A percentile compares a stretch with the other conserved stretches of the same genome.
These are phyloP conservation scores for Penicillium dipodomyicola DNA, from an alignment of 495 filamentous ascomycete genomes.

Conservation along the genomic window DNA sequence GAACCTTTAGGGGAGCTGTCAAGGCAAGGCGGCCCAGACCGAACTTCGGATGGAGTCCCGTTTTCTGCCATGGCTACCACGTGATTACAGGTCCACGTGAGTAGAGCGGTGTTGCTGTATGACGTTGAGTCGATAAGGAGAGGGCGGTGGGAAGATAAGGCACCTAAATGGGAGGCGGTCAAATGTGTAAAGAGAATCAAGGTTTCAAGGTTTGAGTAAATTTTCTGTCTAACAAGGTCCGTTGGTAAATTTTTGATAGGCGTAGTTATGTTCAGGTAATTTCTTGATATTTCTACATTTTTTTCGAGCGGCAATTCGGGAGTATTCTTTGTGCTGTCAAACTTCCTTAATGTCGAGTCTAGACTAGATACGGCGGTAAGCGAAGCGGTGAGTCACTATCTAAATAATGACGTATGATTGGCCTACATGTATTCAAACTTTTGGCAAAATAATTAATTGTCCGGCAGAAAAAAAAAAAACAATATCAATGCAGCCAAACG, in stretches of 20 bases:
- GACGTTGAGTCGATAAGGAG: not conserved
- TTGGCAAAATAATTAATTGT: slow-evolving; percentile 1
- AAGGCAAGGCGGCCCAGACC: not conserved
- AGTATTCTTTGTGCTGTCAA: not conserved
- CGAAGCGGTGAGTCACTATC: not conserved
- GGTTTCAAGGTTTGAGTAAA: not conserved
- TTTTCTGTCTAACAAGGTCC: not conserved
- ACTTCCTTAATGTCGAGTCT: not conserved
- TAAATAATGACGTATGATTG: not conserved
- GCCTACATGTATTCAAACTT: not conserved
- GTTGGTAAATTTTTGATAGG: not conserved
- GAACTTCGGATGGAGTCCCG: not conserved
- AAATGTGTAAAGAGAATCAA: not conserved
- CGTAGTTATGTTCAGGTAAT: not conserved
- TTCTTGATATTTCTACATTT: not conserved
- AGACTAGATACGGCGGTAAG: not conserved
- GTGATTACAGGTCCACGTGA: not conserved
- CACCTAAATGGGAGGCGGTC: not conserved
- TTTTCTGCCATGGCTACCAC: slow-evolving; percentile 2
- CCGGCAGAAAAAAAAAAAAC: slow-evolving; percentile 13
- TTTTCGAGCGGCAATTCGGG: not conserved
- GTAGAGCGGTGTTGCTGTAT: not conserved
- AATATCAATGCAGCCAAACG: not conserved
- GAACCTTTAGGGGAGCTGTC: slow-evolving; percentile 1
- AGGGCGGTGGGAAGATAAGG: slow-evolving; percentile 3